phyloP scores from a whole-genome alignment of 495 filamentous ascomycete species.

The Penicillium cinerascens region DNA sequence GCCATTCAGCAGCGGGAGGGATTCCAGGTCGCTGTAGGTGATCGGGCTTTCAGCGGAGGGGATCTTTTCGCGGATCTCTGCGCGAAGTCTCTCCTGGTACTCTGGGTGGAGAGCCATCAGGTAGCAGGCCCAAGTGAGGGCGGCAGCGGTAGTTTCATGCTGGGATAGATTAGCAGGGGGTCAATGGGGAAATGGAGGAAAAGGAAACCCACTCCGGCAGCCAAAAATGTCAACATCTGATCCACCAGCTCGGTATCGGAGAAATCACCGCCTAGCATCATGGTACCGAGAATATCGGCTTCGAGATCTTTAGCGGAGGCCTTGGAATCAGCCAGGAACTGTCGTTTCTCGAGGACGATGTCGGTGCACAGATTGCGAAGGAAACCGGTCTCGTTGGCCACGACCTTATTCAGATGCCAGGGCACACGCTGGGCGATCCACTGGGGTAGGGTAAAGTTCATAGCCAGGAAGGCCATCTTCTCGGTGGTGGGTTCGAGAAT shows the following conservation, averaged over 20 bases:
- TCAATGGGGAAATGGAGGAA: not conserved
- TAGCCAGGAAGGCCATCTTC: constrained; percentile 44
- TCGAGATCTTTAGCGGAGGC: constrained; percentile 54
- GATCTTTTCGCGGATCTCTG: constrained; percentile 43
- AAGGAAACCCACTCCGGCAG: constrained; percentile 5
- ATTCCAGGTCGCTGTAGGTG: constrained; percentile 41
- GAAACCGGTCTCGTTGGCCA: constrained; percentile 51
- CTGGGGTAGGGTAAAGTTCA: constrained; percentile 46
- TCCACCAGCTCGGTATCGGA: constrained; percentile 50
- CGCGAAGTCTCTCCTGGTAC: constrained; percentile 43
- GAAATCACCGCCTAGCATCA: constrained; percentile 53
- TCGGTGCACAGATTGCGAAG: constrained; percentile 62
- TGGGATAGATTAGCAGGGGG: constrained; percentile 13
- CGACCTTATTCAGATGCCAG: constrained; percentile 60
- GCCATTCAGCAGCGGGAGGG: constrained; percentile 50
- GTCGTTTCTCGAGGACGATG: constrained; percentile 62
- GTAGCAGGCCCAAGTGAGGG: constrained; percentile 52
- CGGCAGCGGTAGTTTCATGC: constrained; percentile 55
- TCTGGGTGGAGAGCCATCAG: constrained; percentile 47
- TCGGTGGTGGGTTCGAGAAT: constrained; percentile 50
- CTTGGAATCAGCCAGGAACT: constrained; percentile 51
- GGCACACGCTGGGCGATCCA: constrained; percentile 55
- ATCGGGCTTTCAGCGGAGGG: constrained; percentile 29
- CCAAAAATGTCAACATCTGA: constrained; percentile 54
- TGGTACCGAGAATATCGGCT: constrained; percentile 65